These are phyloP conservation scores for Mycena galericulata DNA, from an alignment of 768 basidiomycete genomes.

Conservation along the genomic window DNA sequence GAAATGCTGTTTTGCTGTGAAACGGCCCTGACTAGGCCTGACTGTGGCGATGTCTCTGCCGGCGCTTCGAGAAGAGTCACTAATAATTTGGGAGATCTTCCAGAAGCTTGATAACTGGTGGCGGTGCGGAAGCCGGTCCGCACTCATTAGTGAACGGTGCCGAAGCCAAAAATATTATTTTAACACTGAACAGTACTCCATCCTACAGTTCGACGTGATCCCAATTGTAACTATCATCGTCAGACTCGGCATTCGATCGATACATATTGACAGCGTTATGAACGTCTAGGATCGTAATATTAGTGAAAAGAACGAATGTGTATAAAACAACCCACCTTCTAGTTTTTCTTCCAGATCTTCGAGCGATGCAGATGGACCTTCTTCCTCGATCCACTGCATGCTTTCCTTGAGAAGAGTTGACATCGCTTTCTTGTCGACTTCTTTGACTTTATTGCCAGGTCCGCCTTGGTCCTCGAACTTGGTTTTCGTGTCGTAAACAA, in stretches of 20 bases:
- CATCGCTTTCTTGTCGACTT: constrained; percentile 70
- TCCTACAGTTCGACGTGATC: constrained; percentile 65
- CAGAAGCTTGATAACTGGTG: background rate
- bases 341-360: constrained; percentile 88
- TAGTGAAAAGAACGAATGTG: background rate
- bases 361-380: constrained; percentile 69
- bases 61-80: no score
- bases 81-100: background rate
- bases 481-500: constrained; percentile 74
- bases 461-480: constrained; percentile 81
- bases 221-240: constrained; percentile 53
- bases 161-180: background rate
- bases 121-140: no score
- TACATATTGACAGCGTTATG: constrained; percentile 53
- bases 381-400: constrained; percentile 81
- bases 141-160: no score
- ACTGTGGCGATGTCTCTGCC: no score
- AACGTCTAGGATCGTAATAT: constrained; percentile 46
- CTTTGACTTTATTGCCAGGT: constrained; percentile 74
- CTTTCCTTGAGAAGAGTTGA: constrained; percentile 74
- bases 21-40: no score
- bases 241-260: constrained; percentile 40
- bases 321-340: constrained; percentile 44
- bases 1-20: constrained; percentile 7
- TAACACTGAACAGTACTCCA: background rate